Conservation (phyloP, 331 rosid genomes). For the Malus hybrid region DNA sequence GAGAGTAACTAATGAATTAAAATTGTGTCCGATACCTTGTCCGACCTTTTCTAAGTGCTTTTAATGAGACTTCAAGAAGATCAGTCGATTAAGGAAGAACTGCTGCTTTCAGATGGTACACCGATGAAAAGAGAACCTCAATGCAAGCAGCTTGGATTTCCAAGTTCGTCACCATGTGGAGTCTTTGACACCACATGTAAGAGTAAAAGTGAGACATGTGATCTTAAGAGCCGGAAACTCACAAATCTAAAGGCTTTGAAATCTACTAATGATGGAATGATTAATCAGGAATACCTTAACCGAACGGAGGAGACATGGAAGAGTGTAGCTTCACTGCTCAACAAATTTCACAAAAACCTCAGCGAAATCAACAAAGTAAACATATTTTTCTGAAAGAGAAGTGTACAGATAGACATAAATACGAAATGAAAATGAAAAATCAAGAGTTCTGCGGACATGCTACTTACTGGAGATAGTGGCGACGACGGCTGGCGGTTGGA, state of each 20-base stretch:
- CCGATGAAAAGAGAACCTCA: conserved; percentile 79
- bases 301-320: conserved; percentile 47
- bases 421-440: too few relatives aligned
- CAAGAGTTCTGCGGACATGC: too few relatives aligned
- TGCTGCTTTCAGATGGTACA: conserved; percentile 64
- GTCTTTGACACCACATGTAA: conserved; percentile 17
- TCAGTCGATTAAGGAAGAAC: conserved; percentile 52
- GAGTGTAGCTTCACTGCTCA: conserved; percentile 5
- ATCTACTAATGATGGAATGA: neutral
- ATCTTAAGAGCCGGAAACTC: conserved; percentile 8
- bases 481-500: too few relatives aligned
- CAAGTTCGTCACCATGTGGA: conserved; percentile 39
- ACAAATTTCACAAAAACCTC: too few relatives aligned
- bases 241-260: neutral
- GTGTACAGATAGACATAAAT: too few relatives aligned
- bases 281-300: conserved; percentile 47
- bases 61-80: conserved; percentile 58
- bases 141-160: conserved; percentile 79
- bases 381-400: too few relatives aligned
- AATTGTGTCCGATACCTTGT: conserved; percentile 42
- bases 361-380: too few relatives aligned
- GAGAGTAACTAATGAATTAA: neutral
- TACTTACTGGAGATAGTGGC: too few relatives aligned
- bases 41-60: conserved; percentile 51
- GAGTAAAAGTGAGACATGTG: conserved; percentile 12